Evolutionary conservation across 768 basidiomycete genomes (phyloP).

Genomic region (Myochromella boudieri): DNA sequence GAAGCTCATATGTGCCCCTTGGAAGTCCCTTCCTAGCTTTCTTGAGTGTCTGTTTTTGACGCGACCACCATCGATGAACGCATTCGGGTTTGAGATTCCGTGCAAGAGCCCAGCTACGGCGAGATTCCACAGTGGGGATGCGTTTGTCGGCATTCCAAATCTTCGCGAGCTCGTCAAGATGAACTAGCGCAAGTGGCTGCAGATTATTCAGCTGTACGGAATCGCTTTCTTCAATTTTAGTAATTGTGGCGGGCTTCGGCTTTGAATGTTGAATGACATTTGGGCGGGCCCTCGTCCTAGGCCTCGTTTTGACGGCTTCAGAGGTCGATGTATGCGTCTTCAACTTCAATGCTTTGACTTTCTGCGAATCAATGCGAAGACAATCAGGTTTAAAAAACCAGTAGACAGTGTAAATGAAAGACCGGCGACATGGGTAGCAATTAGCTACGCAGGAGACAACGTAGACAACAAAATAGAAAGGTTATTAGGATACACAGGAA

Average conservation of each 20-base stretch:
- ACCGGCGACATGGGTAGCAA: too few species aligned
- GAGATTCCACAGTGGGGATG: slow-evolving; percentile 35
- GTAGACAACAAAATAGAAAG: too few species aligned
- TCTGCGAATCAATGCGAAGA: too few species aligned
- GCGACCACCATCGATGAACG: slow-evolving; percentile 40
- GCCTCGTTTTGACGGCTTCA: slow-evolving; percentile 12
- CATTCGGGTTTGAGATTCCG: slow-evolving; percentile 31
- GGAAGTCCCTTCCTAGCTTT: slow-evolving; percentile 27
- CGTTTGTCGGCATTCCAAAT: slow-evolving; percentile 38
- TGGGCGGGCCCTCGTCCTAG: slow-evolving; percentile 5
- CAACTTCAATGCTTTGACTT: too few species aligned
- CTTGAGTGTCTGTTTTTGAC: slow-evolving; percentile 28
- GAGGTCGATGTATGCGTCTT: slow-evolving; percentile 18
- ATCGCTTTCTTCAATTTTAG: slow-evolving; percentile 8
- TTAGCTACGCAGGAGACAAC: too few species aligned
- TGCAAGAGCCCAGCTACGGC: slow-evolving; percentile 38
- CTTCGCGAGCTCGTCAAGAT: slow-evolving; percentile 32
- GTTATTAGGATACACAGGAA: too few species aligned
- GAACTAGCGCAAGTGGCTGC: slow-evolving; percentile 11
- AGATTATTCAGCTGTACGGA: not conserved
- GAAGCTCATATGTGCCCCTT: slow-evolving; percentile 35
- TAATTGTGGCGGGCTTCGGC: not conserved
- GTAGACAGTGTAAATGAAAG: too few species aligned
- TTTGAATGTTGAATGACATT: too few species aligned
- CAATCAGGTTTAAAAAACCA: too few species aligned